Conservation (phyloP, 345 rosid species). For the Euphorbia tirucalli region DNA sequence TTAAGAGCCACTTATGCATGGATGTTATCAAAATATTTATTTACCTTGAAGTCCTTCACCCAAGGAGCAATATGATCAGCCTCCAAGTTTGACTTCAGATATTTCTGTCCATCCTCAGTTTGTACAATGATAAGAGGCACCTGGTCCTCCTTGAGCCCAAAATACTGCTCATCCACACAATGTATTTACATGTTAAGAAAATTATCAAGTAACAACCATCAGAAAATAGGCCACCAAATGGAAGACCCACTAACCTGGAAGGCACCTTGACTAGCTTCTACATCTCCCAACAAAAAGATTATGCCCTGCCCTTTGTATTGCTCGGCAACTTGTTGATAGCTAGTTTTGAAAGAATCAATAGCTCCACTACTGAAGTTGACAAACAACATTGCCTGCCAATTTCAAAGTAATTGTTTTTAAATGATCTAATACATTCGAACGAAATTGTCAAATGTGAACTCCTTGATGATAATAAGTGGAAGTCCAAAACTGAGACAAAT, state of each 20-base stretch:
- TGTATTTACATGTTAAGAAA: background rate
- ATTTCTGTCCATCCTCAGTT: slow-evolving; percentile 67
- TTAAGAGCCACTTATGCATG: background rate
- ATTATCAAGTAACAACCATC: slow-evolving; percentile 2
- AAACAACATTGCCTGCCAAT: slow-evolving; percentile 78
- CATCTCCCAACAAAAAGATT: slow-evolving; percentile 79
- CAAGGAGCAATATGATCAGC: slow-evolving; percentile 70
- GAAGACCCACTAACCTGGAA: slow-evolving; percentile 56
- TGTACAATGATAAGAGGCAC: slow-evolving; percentile 75
- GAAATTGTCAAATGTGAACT: background rate
- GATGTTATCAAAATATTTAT: background rate
- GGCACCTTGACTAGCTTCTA: slow-evolving; percentile 83
- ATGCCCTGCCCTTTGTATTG: slow-evolving; percentile 67
- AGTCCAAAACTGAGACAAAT: background rate
- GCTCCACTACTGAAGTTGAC: slow-evolving; percentile 54
- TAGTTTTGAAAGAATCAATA: slow-evolving; percentile 61
- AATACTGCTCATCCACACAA: slow-evolving; percentile 53
- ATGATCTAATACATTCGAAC: background rate
- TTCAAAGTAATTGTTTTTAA: background rate
- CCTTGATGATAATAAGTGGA: background rate
- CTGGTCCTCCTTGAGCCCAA: slow-evolving; percentile 82
- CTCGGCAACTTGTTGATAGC: slow-evolving; percentile 68
- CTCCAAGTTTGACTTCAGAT: slow-evolving; percentile 65
- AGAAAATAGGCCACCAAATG: slow-evolving; percentile 6
- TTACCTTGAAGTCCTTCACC: slow-evolving; percentile 84